Percentiles rank a stretch among this genome's conserved stretches.
These are phyloP conservation scores for Solanum hybrid DNA, from an alignment of 305 asterid genomes.

Conservation along the genomic window DNA sequence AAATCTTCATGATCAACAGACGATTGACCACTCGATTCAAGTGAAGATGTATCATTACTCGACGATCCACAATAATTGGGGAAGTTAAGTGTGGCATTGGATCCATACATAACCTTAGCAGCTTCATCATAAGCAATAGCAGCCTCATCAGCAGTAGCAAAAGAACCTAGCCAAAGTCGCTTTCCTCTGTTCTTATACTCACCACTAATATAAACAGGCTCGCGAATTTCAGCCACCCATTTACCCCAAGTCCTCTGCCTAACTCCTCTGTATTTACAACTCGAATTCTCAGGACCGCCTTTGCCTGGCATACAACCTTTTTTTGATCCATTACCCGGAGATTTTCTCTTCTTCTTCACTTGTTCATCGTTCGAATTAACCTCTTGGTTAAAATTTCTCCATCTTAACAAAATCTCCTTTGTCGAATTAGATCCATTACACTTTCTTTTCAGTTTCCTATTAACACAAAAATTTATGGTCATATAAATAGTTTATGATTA, in stretches of 20 bases:
- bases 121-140: constrained; percentile 24
- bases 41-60: background rate
- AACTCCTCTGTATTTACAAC: constrained; percentile 20
- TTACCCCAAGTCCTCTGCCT: constrained; percentile 32
- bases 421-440: background rate
- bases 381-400: background rate
- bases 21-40: background rate
- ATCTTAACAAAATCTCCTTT: background rate
- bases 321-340: constrained; percentile 6
- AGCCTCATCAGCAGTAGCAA: constrained; percentile 11
- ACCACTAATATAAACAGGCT: background rate
- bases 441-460: background rate
- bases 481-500: background rate
- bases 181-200: background rate
- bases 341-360: background rate
- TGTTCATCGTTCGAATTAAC: background rate
- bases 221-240: constrained; percentile 10
- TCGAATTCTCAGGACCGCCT: constrained; percentile 25
- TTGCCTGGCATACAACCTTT: constrained; percentile 24
- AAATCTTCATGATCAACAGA: background rate
- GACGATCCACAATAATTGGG: background rate
- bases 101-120: constrained; percentile 17
- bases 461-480: background rate
- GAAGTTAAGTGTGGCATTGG: constrained; percentile 22
- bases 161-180: constrained; percentile 20